Base-by-base conservation (phyloP, 805 yeast genomes). In the Starmera dryadoides region DNA sequence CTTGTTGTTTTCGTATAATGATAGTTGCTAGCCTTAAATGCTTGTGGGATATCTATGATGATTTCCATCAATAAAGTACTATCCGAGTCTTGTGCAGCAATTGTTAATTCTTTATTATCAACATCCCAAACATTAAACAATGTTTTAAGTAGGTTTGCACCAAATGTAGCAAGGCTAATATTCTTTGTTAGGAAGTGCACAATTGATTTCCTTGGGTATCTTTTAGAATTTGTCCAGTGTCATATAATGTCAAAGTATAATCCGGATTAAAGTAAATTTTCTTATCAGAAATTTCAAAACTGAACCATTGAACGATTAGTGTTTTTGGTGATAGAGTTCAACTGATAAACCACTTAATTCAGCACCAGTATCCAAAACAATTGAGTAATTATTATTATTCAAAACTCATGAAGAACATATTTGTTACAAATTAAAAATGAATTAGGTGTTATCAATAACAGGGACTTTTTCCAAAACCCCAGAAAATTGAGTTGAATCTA, bases 331-430 rank as follows among this genome's bases (percentile, higher is more conserved):
- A 33, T 36, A 50, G 4, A 41, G 17, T 1, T 37, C 37, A 4
- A 37, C 15, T 17, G 45, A 40, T 3, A 50, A 8, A 5, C 22
- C 22, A 6, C 42, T 19, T 11, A 41, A 44, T 32, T 41, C 39
- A 6, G 49, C 32, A 11, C 56, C 56, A 12, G 53, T 45, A 30
- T 52, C 56, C 12, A 52, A 7, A 3, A 22, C 10, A 30, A 33
- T 25, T 1, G 9, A 6, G 22, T 35, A 40, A 8, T 36, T 36
- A 18, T 34, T 34, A 2, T 35, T 18, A 31, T 40, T 39, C 17
- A 26, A 38, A 8, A 42, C 52, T 36, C 53, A 45, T 4, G 34
- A 39, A 9, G 50, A 36, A 4, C 50, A 42, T 10, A 50, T 23
- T 1, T 43, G 45, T 6, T 44, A 37, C 4, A 50, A 20, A 1